Evolutionary conservation across 2,329 filamentous ascomycete genomes (phyloP).

Genomic region (Myriosclerotinia duriaeana): DNA sequence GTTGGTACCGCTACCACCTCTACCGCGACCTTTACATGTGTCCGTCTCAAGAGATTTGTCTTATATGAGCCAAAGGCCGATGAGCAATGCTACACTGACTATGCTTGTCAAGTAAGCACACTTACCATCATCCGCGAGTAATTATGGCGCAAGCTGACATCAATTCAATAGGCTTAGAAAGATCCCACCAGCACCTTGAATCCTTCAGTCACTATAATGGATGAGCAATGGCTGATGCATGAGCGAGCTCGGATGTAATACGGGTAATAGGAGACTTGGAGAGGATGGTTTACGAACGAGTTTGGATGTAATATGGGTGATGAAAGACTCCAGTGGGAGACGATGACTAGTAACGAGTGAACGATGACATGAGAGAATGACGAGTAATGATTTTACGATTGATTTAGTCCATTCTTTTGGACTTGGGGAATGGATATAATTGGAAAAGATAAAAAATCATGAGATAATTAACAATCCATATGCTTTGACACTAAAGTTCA

Average conservation of each 20-base stretch:
- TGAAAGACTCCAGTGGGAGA: too few species aligned
- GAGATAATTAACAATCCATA: not conserved
- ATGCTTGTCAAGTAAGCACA: conserved; percentile 19
- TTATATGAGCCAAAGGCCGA: conserved; percentile 17
- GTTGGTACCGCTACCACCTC: conserved; percentile 13
- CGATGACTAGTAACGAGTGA: too few species aligned
- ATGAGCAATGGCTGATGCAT: not conserved
- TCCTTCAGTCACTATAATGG: not conserved
- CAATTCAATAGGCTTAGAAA: conserved; percentile 6
- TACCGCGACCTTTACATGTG: not conserved
- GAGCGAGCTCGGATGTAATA: not conserved
- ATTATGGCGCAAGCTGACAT: conserved; percentile 10
- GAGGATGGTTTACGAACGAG: not conserved
- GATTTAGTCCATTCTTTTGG: conserved; percentile 10
- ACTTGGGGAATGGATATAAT: conserved; percentile 1
- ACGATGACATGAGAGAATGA: not conserved
- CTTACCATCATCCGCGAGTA: too few species aligned
- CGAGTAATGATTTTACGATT: conserved; percentile 7
- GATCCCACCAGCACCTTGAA: not conserved
- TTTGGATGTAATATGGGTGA: not conserved
- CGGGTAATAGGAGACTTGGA: not conserved
- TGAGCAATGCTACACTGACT: conserved; percentile 22
- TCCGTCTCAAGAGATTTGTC: conserved; percentile 21
- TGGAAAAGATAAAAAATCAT: not conserved
- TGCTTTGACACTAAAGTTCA: conserved; percentile 10